Conservation (phyloP, 768 basidiomycete genomes). For the Suillus subalutaceus region DNA sequence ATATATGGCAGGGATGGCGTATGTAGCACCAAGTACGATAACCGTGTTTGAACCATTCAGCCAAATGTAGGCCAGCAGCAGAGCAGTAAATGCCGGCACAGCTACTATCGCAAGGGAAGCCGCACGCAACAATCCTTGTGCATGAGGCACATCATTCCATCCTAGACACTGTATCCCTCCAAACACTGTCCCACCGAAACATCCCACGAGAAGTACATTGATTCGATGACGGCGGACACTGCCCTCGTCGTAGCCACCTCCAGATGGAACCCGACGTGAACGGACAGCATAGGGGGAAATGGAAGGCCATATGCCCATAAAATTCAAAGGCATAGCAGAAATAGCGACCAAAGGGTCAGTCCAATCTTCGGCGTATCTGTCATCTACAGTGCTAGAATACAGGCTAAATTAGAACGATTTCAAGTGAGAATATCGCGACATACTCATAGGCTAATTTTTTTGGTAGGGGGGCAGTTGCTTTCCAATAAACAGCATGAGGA, state of each 20-base stretch:
- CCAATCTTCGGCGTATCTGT: neutral
- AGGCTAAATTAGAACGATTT: neutral
- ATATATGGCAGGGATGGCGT: constrained; percentile 3
- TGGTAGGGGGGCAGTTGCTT: neutral
- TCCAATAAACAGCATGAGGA: constrained; percentile 11
- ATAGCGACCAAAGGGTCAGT: neutral
- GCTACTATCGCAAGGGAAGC: constrained; percentile 19
- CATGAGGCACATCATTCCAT: constrained; percentile 17
- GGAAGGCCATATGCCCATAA: neutral
- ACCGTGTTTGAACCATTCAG: too few relatives aligned
- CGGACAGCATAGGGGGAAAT: neutral
- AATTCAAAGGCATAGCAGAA: neutral
- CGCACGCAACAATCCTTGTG: constrained; percentile 21
- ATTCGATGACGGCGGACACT: neutral
- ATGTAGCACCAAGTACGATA: too few relatives aligned
- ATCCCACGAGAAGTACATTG: neutral
- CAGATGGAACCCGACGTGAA: neutral
- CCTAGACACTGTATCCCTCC: constrained; percentile 32
- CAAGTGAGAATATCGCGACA: neutral
- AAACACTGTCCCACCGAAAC: constrained; percentile 21
- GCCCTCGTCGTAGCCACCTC: neutral
- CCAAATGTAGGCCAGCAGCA: neutral
- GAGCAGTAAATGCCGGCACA: neutral
- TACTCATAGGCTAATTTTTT: neutral
- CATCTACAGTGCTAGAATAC: neutral